Conservation (phyloP, 305 asterid genomes). For the Solanum hybrid region DNA sequence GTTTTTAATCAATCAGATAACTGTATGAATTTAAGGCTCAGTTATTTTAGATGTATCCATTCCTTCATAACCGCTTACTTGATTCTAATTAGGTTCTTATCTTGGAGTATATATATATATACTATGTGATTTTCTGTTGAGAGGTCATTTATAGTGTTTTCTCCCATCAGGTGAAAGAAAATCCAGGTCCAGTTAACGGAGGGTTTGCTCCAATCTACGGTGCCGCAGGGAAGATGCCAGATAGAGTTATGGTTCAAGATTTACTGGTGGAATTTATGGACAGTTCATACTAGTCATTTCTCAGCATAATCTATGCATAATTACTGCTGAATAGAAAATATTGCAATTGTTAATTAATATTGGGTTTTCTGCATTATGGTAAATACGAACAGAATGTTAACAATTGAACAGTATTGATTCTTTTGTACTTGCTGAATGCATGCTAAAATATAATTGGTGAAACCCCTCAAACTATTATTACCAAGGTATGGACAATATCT, state of each 20-base stretch:
- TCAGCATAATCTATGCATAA: background rate
- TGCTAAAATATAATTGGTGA: background rate
- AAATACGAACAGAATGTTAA: background rate
- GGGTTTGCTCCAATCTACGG: constrained; percentile 98
- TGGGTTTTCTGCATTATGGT: background rate
- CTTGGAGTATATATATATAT: background rate
- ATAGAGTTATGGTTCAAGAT: constrained; percentile 83
- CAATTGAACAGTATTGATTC: background rate
- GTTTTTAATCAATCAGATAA: background rate
- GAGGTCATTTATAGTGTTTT: background rate
- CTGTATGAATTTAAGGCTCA: background rate
- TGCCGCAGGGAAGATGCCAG: constrained; percentile 97
- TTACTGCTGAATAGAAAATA: background rate
- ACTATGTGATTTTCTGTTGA: background rate
- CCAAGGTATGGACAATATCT: background rate
- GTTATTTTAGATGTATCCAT: background rate
- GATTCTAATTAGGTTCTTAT: background rate
- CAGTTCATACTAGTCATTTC: constrained; percentile 43
- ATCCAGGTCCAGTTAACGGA: constrained; percentile 84
- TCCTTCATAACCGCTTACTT: background rate
- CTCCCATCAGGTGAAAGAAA: constrained; percentile 58
- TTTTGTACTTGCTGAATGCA: background rate
- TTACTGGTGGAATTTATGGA: constrained; percentile 93
- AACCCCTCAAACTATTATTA: background rate
- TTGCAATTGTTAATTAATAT: background rate